Evolutionary conservation across 2,329 filamentous ascomycete genomes (phyloP), one percentile per base, ranked within the genome.

Genomic region (Phialemoniopsis sp.): DNA sequence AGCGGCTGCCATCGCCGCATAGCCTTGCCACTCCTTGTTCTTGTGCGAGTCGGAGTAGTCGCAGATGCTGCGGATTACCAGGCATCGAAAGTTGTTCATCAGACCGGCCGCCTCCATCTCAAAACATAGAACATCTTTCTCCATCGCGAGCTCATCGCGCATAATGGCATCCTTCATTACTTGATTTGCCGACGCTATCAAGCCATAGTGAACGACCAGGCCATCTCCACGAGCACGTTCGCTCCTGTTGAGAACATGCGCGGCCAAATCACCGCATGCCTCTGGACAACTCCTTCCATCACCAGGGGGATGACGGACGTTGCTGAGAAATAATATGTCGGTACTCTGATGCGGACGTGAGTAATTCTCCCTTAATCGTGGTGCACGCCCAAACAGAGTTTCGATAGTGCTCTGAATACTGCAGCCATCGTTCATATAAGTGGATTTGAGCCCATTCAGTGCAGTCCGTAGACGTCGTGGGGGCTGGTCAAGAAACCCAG

Each of bases 21-120:
- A 65, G 0, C 30, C 29, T 17, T 65, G 59, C 63, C 61, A 67
- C 4, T 30, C 21, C 9, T 66, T 56, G 17, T 55, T 56, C 37
- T 66, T 67, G 39, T 67, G 61, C 1, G 52, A 57, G 40, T 68
- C 64, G 4, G 60, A 52, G 34, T 67, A 68, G 34, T 67, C 60
- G 16, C 57, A 68, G 0, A 68, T 63, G 0, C 62, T 64, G 14
- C 62, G 54, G n/a, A 69, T 59, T 0, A 61, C 51, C 0, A 68
- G 39, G 26, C 58, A 67, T 0, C 58, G 55, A 2, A 62, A 49
- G 1, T 50, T 34, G 13, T 50, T 47, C 46, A 53, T 49, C 0
- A 58, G 14, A 0, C 59, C 56, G 0, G 53, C 52, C 1, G 53
- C 53, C n/a, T 59, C 56, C 48, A 55, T 60, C 16, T 62, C 53